These are phyloP conservation scores for Lachancea quebecensis DNA, from an alignment of 805 yeast genomes.

Conservation along the genomic window DNA sequence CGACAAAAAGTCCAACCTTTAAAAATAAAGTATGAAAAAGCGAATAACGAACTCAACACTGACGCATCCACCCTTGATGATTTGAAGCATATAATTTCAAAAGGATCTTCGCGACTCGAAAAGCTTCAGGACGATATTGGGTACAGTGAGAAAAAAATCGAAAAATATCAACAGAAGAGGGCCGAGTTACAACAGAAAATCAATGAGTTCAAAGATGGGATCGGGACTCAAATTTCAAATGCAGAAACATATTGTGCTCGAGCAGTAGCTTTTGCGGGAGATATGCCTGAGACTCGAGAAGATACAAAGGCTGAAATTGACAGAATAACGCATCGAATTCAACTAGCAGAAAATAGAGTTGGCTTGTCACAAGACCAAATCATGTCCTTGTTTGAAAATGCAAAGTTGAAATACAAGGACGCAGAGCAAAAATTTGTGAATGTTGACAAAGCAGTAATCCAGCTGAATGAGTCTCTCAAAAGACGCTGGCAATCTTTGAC, in stretches of 20 bases:
- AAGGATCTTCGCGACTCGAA: slow-evolving; percentile 15
- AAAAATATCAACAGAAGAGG: slow-evolving; percentile 12
- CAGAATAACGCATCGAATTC: slow-evolving; percentile 40
- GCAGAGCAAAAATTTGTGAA: slow-evolving; percentile 37
- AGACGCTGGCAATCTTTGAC: slow-evolving; percentile 39
- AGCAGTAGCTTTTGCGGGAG: slow-evolving; percentile 38
- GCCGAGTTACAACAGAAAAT: slow-evolving; percentile 25
- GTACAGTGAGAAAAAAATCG: slow-evolving; percentile 16
- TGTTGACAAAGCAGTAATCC: slow-evolving; percentile 31
- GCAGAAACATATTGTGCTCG: slow-evolving; percentile 42
- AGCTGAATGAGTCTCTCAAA: slow-evolving; percentile 34
- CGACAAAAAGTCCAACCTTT: slow-evolving; percentile 16
- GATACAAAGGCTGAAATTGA: slow-evolving; percentile 44
- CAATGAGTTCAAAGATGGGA: slow-evolving; percentile 24
- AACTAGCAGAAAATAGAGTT: slow-evolving; percentile 44
- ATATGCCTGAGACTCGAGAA: slow-evolving; percentile 38
- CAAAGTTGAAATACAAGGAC: slow-evolving; percentile 38
- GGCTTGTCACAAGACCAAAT: slow-evolving; percentile 55
- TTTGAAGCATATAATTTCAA: slow-evolving; percentile 14
- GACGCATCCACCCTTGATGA: slow-evolving; percentile 13
- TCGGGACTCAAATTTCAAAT: slow-evolving; percentile 19
- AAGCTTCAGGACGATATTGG: slow-evolving; percentile 23
- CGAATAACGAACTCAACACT: slow-evolving; percentile 8
- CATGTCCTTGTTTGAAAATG: slow-evolving; percentile 38
- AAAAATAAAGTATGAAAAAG: slow-evolving; percentile 14